phyloP scores from a whole-genome alignment of 2,329 filamentous ascomycete species.

The Didymella pomorum region DNA sequence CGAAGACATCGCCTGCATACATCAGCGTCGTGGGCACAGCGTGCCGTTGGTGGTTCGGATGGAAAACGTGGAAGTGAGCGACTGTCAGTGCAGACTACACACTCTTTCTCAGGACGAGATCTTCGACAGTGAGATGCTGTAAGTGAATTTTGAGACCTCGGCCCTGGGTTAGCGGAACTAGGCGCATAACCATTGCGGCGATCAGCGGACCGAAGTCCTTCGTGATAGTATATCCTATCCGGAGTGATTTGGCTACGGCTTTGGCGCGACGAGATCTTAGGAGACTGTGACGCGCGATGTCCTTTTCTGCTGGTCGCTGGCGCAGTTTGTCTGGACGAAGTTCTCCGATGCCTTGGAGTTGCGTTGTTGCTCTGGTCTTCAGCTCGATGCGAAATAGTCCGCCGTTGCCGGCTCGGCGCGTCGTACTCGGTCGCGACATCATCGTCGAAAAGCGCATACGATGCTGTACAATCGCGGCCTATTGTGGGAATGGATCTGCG shows the following conservation, averaged over 20 bases:
- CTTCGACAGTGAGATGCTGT: not conserved
- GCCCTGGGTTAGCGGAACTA: not conserved
- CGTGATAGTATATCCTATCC: not conserved
- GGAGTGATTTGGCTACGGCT: not conserved
- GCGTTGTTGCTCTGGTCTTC: not conserved
- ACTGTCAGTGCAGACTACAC: slow-evolving; percentile 48
- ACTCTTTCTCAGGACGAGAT: slow-evolving; percentile 26
- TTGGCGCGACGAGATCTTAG: not conserved
- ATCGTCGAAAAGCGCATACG: not conserved
- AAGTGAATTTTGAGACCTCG: not conserved
- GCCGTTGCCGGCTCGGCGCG: not conserved
- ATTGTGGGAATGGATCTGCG: not conserved
- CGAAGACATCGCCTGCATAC: slow-evolving; percentile 51
- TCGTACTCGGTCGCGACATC: not conserved
- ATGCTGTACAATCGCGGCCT: not conserved
- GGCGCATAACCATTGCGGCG: not conserved
- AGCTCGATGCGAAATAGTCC: not conserved
- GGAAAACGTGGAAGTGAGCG: slow-evolving; percentile 45
- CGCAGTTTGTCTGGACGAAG: not conserved
- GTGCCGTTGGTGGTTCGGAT: slow-evolving; percentile 38
- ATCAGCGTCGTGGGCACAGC: slow-evolving; percentile 46
- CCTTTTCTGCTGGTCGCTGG: not conserved
- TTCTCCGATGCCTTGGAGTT: not conserved
- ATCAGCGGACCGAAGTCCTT: not conserved
- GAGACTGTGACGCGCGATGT: not conserved